Evolutionary conservation across 805 yeast species (phyloP), one percentile per base, ranked within the genome.

Genomic region (Starmerella stellata): DNA sequence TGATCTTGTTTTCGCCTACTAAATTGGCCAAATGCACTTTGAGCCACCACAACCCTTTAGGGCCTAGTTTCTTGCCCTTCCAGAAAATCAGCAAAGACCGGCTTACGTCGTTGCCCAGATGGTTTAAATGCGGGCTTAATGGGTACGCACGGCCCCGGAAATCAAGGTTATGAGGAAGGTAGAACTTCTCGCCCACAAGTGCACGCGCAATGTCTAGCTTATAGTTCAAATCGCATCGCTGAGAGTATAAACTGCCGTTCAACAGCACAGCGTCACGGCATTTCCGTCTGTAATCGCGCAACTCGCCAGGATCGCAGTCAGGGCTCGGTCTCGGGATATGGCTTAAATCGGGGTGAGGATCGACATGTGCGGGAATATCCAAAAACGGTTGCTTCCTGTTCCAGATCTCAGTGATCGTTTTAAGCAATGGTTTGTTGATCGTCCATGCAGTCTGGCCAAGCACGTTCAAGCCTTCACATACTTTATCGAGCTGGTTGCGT

Each of bases 141-240:
- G 79, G 78, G 48, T 73, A 73, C 1, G 78, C 78, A 38, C 78
- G 62, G 21, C 78, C 78, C 45, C 78, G 56, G 51, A 73, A 72
- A 48, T 72, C 78, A 19, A 72, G 62, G 43, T 71, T 73, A 52
- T 72, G 78, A 7, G 78, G 78, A 53, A 73, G 67, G 52, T 64
- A 72, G 48, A 73, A 64, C 21, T 63, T 55, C 45, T 72, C 78
- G 2, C 78, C 77, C 20, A 78, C 59, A 58, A 77, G 82, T 0
- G 94, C 95, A 46, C 96, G 69, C 1, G 98, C 96, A 53, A 90
- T 82, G 57, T 90, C 98, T 38, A 90, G 61, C 56, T 82, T 90
- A 57, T 90, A 90, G 56, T 90, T 87, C 45, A 80, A 67, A 58
- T 85, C 95, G 62, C 98, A 90, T 57, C 98, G 72, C 55, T 76